Evolutionary conservation across 345 rosid genomes (phyloP), one percentile per base, ranked within the genome.

Genomic region (Syzygium aqueum): DNA sequence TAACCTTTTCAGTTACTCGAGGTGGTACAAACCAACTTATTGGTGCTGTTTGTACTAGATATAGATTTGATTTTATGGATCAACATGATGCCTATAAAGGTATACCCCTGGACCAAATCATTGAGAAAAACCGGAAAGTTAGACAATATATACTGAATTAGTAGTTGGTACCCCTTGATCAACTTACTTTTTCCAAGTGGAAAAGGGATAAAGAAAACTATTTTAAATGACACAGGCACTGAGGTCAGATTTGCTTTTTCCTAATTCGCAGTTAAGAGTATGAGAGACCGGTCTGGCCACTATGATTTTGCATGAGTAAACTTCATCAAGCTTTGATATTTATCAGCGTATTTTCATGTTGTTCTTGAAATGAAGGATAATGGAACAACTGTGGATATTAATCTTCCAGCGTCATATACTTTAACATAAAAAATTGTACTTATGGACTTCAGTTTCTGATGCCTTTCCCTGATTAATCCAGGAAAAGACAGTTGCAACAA

Each of bases 401-500:
- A 37, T 73, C 23, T 73, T 73, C 82, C 21, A 19, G 27, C 49
- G 3, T 73, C 49, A 37, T 73, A 22, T 40, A 19, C 25, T 84
- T 67, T 84, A 30, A 11, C 8, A 1, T 73, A 10, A 80, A 53
- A n/a, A 40, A 15, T 87, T 51, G 59, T 80, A 87, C 86, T 84
- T 54, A 40, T 73, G 51, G 54, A 84, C 30, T n/a, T 46, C 27
- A 40, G 11, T 13, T 65, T 49, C 85, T 63, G 61, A 65, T 86
- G 51, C 25, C 84, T 67, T 77, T 88, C 40, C 86, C 86, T 84
- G 51, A 33, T 88, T 90, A 51, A 63, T 53, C 27, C 93, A 97
- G 99, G 99, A 96, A 86, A 96, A 95, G 92, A 84, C 94, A 90
- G 97, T 94, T 89, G 98, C 99, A 73, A 91, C 94, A 86, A 96